Evolutionary conservation across 345 rosid species (phyloP), one percentile per base, ranked within the genome.

Genomic region (Diplotaxis tenuifolia): DNA sequence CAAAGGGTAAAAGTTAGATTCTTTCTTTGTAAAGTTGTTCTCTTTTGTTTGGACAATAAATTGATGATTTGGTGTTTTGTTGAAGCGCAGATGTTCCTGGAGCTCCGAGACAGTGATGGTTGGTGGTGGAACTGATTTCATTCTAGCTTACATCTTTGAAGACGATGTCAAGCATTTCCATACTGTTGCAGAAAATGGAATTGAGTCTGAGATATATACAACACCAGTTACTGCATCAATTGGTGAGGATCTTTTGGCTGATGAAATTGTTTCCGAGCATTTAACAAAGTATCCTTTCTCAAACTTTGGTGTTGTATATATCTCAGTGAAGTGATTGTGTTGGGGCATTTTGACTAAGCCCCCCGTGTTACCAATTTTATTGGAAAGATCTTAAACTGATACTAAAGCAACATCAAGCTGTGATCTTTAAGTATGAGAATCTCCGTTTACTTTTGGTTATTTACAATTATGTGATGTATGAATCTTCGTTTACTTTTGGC

Each of bases 191-290:
- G 86, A 77, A 16, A 70, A 76, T 25, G 79, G 61, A n/a, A n/a
- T 59, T 78, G 78, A 49, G 50, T 29, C 77, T 71, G 86, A 71
- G 15, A n/a, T n/a, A n/a, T n/a, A n/a, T n/a, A 65, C 49, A 57
- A 25, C 72, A 10, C 22, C 22, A 42, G 67, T 32, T 72, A 56
- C 6, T 38, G 57, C 36, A 64, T 7, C 61, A 62, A 62, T 34
- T 34, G 62, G 74, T 83, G 59, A 77, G 3, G 87, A 87, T 80
- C 80, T 89, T 78, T 78, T 89, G 60, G 19, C 56, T n/a, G 98
- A 94, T 87, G 98, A 94, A 77, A 84, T 94, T 67, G 93, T 94
- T 62, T 87, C 86, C 23, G 97, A 94, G 66, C 98, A 94, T 54
- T 82, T 94, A 68, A 94, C 98, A 67, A 89, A 96, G 98, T 91